A percentile compares a stretch with the other conserved stretches of the same genome.
Evolutionary conservation across 768 basidiomycete genomes (phyloP).

Genomic region (Wakefieldia striispora): DNA sequence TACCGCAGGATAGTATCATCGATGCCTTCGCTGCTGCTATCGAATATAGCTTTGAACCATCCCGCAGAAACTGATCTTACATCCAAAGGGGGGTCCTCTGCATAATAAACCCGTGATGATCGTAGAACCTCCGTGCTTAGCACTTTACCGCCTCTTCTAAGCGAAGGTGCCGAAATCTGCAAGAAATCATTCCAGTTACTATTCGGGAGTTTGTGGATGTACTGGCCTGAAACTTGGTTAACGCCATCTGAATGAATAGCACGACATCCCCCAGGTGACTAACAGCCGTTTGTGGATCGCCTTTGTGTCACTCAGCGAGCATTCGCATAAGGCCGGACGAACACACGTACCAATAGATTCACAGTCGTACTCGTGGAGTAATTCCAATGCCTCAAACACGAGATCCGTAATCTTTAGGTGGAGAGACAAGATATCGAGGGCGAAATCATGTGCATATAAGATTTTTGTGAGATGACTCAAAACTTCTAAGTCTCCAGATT

Average conservation of each 20-base stretch:
- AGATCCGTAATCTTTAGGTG: slow-evolving; percentile 65
- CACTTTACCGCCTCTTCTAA: slow-evolving; percentile 45
- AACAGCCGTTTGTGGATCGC: slow-evolving; percentile 82
- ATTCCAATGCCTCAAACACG: slow-evolving; percentile 56
- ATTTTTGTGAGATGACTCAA: slow-evolving; percentile 69
- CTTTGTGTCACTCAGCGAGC: slow-evolving; percentile 34
- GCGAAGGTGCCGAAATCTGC: slow-evolving; percentile 50
- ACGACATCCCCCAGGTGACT: slow-evolving; percentile 79
- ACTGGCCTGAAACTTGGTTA: slow-evolving; percentile 64
- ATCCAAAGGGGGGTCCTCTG: slow-evolving; percentile 41
- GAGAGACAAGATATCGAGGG: slow-evolving; percentile 67
- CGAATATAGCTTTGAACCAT: slow-evolving; percentile 81
- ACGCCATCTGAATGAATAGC: slow-evolving; percentile 63
- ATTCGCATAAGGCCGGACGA: not conserved
- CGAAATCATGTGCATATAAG: slow-evolving; percentile 54
- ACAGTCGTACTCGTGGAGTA: slow-evolving; percentile 74
- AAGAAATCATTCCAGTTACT: slow-evolving; percentile 1
- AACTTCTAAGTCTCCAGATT: slow-evolving; percentile 60
- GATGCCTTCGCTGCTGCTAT: slow-evolving; percentile 74
- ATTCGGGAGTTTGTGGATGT: not conserved
- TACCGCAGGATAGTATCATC: slow-evolving; percentile 76
- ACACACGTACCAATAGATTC: slow-evolving; percentile 68
- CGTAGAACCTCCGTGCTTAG: slow-evolving; percentile 52
- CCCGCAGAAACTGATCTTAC: slow-evolving; percentile 44
- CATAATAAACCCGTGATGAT: slow-evolving; percentile 42